Evolutionary conservation across 1,139 yeast genomes (phyloP).

Genomic region (Suhomyces choctaworum): DNA sequence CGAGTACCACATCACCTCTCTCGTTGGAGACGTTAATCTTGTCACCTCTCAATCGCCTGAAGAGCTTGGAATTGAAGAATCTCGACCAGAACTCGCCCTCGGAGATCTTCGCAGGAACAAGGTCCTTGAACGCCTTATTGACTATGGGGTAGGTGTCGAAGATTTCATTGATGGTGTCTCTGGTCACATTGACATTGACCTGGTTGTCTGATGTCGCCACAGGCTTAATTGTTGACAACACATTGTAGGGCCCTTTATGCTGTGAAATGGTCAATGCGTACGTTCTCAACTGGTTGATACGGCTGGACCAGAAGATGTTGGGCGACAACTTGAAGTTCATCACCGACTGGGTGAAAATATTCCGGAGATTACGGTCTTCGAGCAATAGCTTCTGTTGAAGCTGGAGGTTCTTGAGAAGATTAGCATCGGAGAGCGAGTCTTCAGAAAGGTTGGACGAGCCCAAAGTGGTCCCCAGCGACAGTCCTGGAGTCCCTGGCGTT

Average conservation of each 20-base stretch:
- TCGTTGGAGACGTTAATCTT: constrained; percentile 67
- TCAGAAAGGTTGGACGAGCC: constrained; percentile 11
- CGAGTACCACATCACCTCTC: constrained; percentile 82
- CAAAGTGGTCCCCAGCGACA: constrained; percentile 4
- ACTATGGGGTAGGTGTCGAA: constrained; percentile 93
- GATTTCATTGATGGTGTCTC: constrained; percentile 87
- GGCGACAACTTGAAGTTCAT: constrained; percentile 77
- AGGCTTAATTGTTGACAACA: constrained; percentile 88
- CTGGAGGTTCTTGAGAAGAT: constrained; percentile 63
- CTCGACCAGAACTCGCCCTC: constrained; percentile 98
- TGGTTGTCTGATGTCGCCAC: constrained; percentile 87
- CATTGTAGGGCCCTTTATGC: constrained; percentile 91
- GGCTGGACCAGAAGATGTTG: constrained; percentile 83
- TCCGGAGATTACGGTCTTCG: constrained; percentile 68
- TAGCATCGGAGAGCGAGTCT: constrained; percentile 37
- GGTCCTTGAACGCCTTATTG: constrained; percentile 84
- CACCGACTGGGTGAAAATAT: constrained; percentile 84
- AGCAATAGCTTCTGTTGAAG: constrained; percentile 76
- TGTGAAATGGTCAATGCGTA: constrained; percentile 84
- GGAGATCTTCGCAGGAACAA: constrained; percentile 74
- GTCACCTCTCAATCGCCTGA: constrained; percentile 88
- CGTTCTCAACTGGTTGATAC: constrained; percentile 78
- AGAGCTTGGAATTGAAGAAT: constrained; percentile 85
- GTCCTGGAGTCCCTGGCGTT: constrained; percentile 7
- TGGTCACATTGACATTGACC: constrained; percentile 86